A percentile compares a stretch with the other conserved stretches of the same genome.
Conservation (phyloP, 192 early-diverging fungal genomes). For the Coemansia interrupta region DNA sequence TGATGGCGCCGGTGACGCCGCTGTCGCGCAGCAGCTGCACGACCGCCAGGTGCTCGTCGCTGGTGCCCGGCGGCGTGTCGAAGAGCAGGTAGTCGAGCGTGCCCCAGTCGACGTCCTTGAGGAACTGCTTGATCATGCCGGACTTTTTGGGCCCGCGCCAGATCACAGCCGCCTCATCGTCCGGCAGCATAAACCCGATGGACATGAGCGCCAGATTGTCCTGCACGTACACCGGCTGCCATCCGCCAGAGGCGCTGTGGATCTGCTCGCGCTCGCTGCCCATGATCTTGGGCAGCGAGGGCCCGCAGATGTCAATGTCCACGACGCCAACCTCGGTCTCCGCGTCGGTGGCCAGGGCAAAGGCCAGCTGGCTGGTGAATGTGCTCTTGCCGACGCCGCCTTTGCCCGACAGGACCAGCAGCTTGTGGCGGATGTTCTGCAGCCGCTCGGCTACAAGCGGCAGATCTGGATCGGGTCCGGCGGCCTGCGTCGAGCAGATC, state of each 20-base stretch:
- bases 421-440: slow-evolving; percentile 67
- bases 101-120: slow-evolving; percentile 93
- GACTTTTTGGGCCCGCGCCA: slow-evolving; percentile 96
- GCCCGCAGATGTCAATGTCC: slow-evolving; percentile 96
- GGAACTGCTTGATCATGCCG: slow-evolving; percentile 91
- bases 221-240: slow-evolving; percentile 74
- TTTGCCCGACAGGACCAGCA: slow-evolving; percentile 93
- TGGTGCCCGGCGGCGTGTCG: slow-evolving; percentile 96
- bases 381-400: slow-evolving; percentile 97
- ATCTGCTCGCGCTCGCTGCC: slow-evolving; percentile 77
- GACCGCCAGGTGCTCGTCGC: slow-evolving; percentile 93
- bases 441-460: slow-evolving; percentile 64
- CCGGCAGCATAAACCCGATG: slow-evolving; percentile 87
- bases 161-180: slow-evolving; percentile 86
- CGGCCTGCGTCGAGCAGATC: slow-evolving; percentile 69
- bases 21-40: slow-evolving; percentile 70
- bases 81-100: slow-evolving; percentile 86
- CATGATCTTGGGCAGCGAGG: slow-evolving; percentile 91
- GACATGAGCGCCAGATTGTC: slow-evolving; percentile 85
- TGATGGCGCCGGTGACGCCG: slow-evolving; percentile 81
- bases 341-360: slow-evolving; percentile 61
- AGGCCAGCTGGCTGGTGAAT: slow-evolving; percentile 82
- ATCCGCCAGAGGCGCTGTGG: slow-evolving; percentile 77
- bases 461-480: slow-evolving; percentile 79
- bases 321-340: slow-evolving; percentile 71